A percentile compares a stretch with the other conserved stretches of the same genome.
Evolutionary conservation across 164 flowering plant species (phyloP).

Genomic region (Berberis thunbergii): DNA sequence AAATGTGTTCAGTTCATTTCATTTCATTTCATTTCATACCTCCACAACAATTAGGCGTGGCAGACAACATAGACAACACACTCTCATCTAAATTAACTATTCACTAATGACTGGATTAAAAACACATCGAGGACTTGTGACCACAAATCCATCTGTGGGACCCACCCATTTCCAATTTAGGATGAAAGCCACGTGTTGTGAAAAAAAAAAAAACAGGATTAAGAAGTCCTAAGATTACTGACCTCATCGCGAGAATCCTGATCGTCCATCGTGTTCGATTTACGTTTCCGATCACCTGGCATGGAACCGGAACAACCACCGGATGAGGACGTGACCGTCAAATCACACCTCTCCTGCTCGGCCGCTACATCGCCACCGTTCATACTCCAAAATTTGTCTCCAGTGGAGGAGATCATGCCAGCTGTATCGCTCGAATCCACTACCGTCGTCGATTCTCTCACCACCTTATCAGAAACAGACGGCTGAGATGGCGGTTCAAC

Average conservation of each 20-base stretch:
- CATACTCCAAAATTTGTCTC: slow-evolving; percentile 14
- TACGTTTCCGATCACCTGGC: slow-evolving; percentile 45
- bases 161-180: too few species aligned
- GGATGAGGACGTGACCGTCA: slow-evolving; percentile 47
- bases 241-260: slow-evolving; percentile 64
- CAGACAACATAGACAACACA: too few species aligned
- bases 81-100: too few species aligned
- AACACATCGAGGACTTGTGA: too few species aligned
- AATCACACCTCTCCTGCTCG: slow-evolving; percentile 19
- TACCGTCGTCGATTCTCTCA: slow-evolving; percentile 31
- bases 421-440: slow-evolving; percentile 58
- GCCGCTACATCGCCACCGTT: slow-evolving; percentile 14
- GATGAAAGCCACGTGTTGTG: too few species aligned
- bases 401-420: neutral
- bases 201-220: too few species aligned
- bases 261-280: slow-evolving; percentile 45
- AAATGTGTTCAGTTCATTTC: too few species aligned
- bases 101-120: too few species aligned
- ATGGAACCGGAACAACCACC: slow-evolving; percentile 24
- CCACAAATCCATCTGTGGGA: too few species aligned
- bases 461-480: slow-evolving; percentile 4
- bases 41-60: too few species aligned
- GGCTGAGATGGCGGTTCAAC: slow-evolving; percentile 20
- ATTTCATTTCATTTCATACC: too few species aligned
- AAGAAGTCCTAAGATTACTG: neutral